Conservation (phyloP, 768 basidiomycete species). For the Cystofilobasidium capitatum region DNA sequence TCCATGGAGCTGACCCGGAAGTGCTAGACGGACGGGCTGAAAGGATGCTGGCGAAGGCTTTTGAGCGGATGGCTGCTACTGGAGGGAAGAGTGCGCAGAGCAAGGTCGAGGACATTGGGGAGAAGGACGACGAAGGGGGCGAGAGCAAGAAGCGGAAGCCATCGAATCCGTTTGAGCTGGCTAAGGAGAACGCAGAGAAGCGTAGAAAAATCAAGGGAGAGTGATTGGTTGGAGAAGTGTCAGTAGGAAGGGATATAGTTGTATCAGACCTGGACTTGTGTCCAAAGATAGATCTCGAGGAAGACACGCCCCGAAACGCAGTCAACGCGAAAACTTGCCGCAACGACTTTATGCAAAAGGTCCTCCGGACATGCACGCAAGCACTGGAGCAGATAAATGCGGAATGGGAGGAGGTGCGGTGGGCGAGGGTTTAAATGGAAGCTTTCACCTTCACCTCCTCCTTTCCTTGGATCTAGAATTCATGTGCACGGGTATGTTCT, state of each 20-base stretch:
- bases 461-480: too few relatives aligned
- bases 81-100: slow-evolving; percentile 12
- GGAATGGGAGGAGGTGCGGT: too few relatives aligned
- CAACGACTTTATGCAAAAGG: too few relatives aligned
- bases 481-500: background rate
- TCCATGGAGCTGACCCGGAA: slow-evolving; percentile 36
- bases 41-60: slow-evolving; percentile 30
- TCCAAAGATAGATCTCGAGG: too few relatives aligned
- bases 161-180: background rate
- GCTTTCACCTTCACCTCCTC: background rate
- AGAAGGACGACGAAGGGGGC: slow-evolving; percentile 25
- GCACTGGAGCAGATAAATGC: too few relatives aligned
- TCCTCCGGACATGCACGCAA: too few relatives aligned
- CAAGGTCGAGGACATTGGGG: slow-evolving; percentile 19
- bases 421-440: too few relatives aligned
- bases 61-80: slow-evolving; percentile 30
- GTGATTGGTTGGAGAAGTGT: background rate
- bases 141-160: slow-evolving; percentile 28
- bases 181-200: background rate
- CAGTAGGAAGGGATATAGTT: too few relatives aligned
- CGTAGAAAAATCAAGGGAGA: background rate
- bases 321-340: too few relatives aligned
- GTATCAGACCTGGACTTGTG: too few relatives aligned
- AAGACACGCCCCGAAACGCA: too few relatives aligned
- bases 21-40: slow-evolving; percentile 38